These are phyloP conservation scores for Ajuga reptans DNA, from an alignment of 305 asterid species.

Conservation along the genomic window DNA sequence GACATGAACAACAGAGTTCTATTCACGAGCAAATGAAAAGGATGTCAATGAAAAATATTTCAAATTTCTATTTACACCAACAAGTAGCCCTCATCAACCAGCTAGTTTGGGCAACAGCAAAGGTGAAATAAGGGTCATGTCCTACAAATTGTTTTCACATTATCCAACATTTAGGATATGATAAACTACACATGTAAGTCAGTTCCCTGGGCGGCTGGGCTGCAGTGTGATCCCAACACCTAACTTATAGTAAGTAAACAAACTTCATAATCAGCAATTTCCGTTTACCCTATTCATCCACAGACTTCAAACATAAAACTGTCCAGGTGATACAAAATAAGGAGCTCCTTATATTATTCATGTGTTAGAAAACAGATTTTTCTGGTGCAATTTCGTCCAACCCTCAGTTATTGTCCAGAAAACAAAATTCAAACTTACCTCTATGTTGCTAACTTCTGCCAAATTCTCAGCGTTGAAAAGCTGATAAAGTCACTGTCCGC, in stretches of 20 bases:
- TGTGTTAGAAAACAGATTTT: too few species aligned
- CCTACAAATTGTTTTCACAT: slow-evolving; percentile 9
- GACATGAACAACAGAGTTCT: neutral
- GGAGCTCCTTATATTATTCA: too few species aligned
- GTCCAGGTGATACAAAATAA: neutral
- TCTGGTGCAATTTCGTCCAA: neutral
- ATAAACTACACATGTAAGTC: neutral
- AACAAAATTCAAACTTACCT: slow-evolving; percentile 43
- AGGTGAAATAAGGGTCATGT: too few species aligned
- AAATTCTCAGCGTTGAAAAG: slow-evolving; percentile 46
- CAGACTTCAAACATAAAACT: neutral
- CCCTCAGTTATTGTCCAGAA: slow-evolving; percentile 24
- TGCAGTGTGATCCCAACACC: too few species aligned
- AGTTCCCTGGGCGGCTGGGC: too few species aligned
- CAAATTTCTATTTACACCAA: slow-evolving; percentile 35
- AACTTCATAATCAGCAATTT: neutral
- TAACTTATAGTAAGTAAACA: too few species aligned
- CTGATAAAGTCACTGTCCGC: slow-evolving; percentile 33
- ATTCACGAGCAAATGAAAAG: slow-evolving; percentile 30
- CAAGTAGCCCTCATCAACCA: slow-evolving; percentile 32
- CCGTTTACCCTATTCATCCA: neutral
- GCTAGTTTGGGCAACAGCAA: slow-evolving; percentile 34
- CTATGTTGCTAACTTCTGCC: slow-evolving; percentile 35
- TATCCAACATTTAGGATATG: neutral
- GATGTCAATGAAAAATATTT: slow-evolving; percentile 37